Base-by-base conservation (phyloP, 1,284 basidiomycete genomes). In the Tylopilus sp. region DNA sequence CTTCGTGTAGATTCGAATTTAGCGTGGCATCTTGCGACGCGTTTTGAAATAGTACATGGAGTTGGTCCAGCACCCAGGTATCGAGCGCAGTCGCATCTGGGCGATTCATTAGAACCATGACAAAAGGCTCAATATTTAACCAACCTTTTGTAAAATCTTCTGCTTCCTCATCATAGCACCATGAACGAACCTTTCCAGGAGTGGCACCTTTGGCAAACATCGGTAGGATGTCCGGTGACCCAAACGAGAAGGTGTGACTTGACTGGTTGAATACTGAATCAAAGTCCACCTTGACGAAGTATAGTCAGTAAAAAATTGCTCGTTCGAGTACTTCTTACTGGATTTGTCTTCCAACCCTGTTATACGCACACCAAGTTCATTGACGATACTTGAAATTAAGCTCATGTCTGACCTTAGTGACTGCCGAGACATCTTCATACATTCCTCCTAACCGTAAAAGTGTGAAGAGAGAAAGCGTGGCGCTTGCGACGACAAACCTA, bases 371-470 rank as follows among this genome's bases (percentile, higher is more conserved):
- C 23, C 42, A 19, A 51, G 39, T 44, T 58, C n/a, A 58, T 46
- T 21, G 36, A 44, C 13, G 18, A 38, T 25, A 51, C 29, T 3
- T 30, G 33, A 19, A 52, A 29, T 18, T 15, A 39, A 10, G 18
- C 8, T 44, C 18, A 28, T 34, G 28, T 52, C 72, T 56, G 68
- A 84, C 82, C 81, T 86, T 89, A 54, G 86, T 92, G 26, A 95
- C 92, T 12, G 91, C 92, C 6, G 88, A 91, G 6, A 92, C 90
- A 59, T 95, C 91, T 67, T 95, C 92, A 64, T 95, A 94, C 89
- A 94, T 92, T 8, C 91, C 91, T 31, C 78, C 84, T 86, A 41
- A 30, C 11, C 25, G 41, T 36, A 12, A 18, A 6, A 43, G 44
- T 39, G 39, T 64, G 35, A 57, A 41, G 13, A 46, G 2, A 28